Evolutionary conservation across 1,139 yeast genomes (phyloP), one percentile per base, ranked within the genome.

Genomic region (Tardiomyces blankii): DNA sequence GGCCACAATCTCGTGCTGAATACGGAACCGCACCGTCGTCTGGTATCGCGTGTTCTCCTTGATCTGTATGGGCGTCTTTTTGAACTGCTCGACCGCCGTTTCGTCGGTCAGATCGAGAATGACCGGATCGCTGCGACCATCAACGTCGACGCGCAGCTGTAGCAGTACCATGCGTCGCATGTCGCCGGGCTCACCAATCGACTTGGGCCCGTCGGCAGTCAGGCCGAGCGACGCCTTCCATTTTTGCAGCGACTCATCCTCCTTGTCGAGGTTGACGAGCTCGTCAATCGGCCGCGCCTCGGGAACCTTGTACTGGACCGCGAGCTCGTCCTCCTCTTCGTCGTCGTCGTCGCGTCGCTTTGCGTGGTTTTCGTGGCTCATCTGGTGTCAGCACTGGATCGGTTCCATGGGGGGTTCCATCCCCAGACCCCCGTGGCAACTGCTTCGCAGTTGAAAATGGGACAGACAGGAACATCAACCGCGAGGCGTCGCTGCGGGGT

Each of bases 201-300:
- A 87, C 38, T 80, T 77, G 6, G 77, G 72, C 3, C 73, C 62
- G 50, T 69, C 72, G 23, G 70, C 66, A 38, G 78, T 62, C 50
- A 88, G 70, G 0, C 97, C 97, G 39, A 89, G 70, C 1, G 95
- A 83, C 48, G 82, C 87, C 66, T 89, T 89, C 97, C 97, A 89
- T 64, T 85, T 86, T 53, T 84, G 86, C 54, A 89, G 72, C 40
- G 94, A 82, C 65, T 86, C 96, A 62, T 88, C 97, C 56, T 87
- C 86, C 7, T 93, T 93, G 62, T 88, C 97, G 55, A 88, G 50
- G 23, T 55, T 75, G 50, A 84, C 77, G 65, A 88, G 88, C 62
- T 88, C 96, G 44, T 78, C 89, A 47, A 88, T 74, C 33, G 95
- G 84, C 62, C 87, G 87, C 70, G 87, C 87, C 52, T 82, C 91